Evolutionary conservation across 768 basidiomycete species (phyloP), one percentile per base, ranked within the genome.

Genomic region (Leccinellum rugosiceps): DNA sequence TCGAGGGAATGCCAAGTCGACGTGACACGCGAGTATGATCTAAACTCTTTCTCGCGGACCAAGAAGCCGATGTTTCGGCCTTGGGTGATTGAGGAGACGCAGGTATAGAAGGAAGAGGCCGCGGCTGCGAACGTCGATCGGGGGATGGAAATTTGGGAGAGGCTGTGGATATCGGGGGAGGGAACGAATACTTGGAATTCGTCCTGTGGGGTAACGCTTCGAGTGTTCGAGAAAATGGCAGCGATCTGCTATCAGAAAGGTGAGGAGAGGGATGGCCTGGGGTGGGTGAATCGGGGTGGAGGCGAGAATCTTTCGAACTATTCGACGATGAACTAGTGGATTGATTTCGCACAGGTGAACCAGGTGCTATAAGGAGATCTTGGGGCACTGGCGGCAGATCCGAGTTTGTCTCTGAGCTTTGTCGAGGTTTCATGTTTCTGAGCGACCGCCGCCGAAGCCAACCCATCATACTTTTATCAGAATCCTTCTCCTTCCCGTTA

Each of bases 401-500:
- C 15, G 53, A 4, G 23, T 50, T 63, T 15, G 41, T 47, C 30
- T 71, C 71, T 45, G 53, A 69, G 41, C 45, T 59, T 28, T 67
- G 63, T 13, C 68, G 72, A 41, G 60, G 31, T 55, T 60, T 71
- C 50, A 43, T 43, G 4, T 35, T 61, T 43, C 50, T 74, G 52
- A 64, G 41, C 11, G 71, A 66, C 45, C 60, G 63, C 48, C 65
- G 56, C 49, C 69, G 74, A 46, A 73, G 59, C 75, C 75, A 72
- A 7, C 59, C 41, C 57, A 65, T 64, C 56, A 63, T 38, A 61
- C 79, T 79, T 55, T 75, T 76, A 44, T 75, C 78, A 63, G 76
- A 62, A 62, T 80, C 76, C 76, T 65, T 76, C 53, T 67, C 70
- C 53, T 64, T 69, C 31, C 54, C 67, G 58, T 55, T 59, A 38